These are phyloP conservation scores for Pseudocercospora fijiensis DNA, from an alignment of 2,329 filamentous ascomycete species.

Conservation along the genomic window DNA sequence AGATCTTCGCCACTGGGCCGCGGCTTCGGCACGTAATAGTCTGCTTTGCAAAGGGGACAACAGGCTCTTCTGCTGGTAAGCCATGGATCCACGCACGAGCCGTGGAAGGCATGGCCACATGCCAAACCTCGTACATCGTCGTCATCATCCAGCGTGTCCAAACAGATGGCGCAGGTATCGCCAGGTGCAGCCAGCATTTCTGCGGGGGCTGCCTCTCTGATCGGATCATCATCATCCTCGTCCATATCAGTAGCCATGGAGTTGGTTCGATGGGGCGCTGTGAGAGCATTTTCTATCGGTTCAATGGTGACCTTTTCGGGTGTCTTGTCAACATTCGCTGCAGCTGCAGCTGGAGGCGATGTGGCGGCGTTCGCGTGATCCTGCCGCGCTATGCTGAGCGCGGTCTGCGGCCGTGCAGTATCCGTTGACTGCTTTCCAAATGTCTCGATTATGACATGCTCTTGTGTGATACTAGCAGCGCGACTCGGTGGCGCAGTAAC, in stretches of 20 bases:
- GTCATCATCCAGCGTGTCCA: constrained; percentile 90
- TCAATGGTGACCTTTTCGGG: constrained; percentile 38
- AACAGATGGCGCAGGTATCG: constrained; percentile 93
- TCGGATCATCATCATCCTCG: constrained; percentile 74
- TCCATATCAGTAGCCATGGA: constrained; percentile 54
- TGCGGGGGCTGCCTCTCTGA: constrained; percentile 75
- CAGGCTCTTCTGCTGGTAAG: constrained; percentile 89
- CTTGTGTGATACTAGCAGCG: constrained; percentile 66
- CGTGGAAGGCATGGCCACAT: constrained; percentile 98
- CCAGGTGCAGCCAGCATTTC: constrained; percentile 79
- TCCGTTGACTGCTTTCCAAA: constrained; percentile 36
- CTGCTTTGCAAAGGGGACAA: constrained; percentile 95
- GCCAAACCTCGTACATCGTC: constrained; percentile 92
- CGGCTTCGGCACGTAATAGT: constrained; percentile 94
- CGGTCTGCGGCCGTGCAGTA: constrained; percentile 37
- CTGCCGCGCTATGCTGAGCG: constrained; percentile 44
- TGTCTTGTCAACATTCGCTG: constrained; percentile 30
- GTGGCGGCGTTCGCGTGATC: constrained; percentile 48
- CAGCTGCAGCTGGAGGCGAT: constrained; percentile 28
- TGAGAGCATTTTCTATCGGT: constrained; percentile 33
- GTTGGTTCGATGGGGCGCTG: constrained; percentile 31
- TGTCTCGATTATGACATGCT: constrained; percentile 47
- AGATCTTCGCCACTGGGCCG: constrained; percentile 58
- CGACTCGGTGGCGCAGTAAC: constrained; percentile 73
- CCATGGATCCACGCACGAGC: constrained; percentile 94